Conservation (phyloP, 1,284 basidiomycete genomes). For the Paramarasmius palmivorus region DNA sequence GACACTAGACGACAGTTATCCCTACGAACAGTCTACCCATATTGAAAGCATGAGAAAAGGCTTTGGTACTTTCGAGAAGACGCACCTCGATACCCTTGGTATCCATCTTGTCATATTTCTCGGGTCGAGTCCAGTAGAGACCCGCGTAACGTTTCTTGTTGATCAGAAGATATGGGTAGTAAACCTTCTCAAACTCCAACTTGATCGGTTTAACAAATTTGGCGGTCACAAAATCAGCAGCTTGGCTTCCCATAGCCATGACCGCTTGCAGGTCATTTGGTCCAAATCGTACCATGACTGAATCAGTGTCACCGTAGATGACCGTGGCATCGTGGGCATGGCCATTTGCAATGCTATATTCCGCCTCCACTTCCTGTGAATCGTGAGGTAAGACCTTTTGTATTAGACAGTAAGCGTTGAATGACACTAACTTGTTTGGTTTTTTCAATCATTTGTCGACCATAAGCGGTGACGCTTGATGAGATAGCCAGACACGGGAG, state of each 20-base stretch:
- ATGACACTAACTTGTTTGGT: conserved; percentile 72
- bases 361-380: conserved; percentile 80
- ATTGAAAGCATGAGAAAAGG: neutral
- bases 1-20: conserved; percentile 96
- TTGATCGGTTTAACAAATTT: conserved; percentile 96
- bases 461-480: conserved; percentile 90
- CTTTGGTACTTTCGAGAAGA: neutral
- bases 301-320: conserved; percentile 97
- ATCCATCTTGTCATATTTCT: conserved; percentile 98
- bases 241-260: conserved; percentile 93
- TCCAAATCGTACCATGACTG: conserved; percentile 96
- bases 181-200: conserved; percentile 97
- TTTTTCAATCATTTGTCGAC: conserved; percentile 96
- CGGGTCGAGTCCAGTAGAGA: conserved; percentile 90
- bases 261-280: conserved; percentile 82
- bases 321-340: conserved; percentile 86
- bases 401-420: neutral
- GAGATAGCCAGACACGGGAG: conserved; percentile 93
- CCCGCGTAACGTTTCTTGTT: conserved; percentile 98
- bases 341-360: conserved; percentile 86
- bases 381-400: neutral
- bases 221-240: conserved; percentile 88
- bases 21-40: conserved; percentile 89
- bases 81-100: conserved; percentile 95
- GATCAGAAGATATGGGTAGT: conserved; percentile 95